Evolutionary conservation across 108 stramenopile genomes (phyloP).

Genomic region (Fistulifera solaris): DNA sequence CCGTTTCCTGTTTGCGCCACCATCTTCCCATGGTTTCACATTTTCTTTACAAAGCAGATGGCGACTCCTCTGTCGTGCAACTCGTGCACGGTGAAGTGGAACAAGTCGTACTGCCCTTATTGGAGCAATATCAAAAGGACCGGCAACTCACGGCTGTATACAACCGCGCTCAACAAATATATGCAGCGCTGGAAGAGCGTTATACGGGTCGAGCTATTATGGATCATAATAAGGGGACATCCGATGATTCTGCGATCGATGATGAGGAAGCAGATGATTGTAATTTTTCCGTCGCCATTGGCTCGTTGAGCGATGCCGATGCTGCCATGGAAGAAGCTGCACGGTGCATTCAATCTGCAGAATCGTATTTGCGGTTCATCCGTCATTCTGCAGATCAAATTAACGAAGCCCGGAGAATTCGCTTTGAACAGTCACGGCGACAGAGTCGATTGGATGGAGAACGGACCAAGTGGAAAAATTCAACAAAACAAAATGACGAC

Average conservation of each 20-base stretch:
- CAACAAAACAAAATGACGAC: constrained; percentile 19
- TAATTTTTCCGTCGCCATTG: constrained; percentile 55
- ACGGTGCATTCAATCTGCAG: constrained; percentile 81
- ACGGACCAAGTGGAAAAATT: constrained; percentile 33
- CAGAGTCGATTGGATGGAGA: constrained; percentile 26
- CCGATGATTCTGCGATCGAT: constrained; percentile 2
- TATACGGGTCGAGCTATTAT: constrained; percentile 26
- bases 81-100: constrained; percentile 72
- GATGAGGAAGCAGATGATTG: constrained; percentile 45
- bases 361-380: constrained; percentile 86
- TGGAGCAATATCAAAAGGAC: constrained; percentile 33
- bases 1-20: constrained; percentile 66
- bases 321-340: constrained; percentile 86
- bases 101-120: constrained; percentile 46
- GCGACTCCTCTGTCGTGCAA: constrained; percentile 76
- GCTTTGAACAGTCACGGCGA: constrained; percentile 28
- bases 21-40: constrained; percentile 86
- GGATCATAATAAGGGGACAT: constrained; percentile 1
- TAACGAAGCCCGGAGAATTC: constrained; percentile 55
- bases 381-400: constrained; percentile 72
- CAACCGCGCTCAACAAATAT: constrained; percentile 52
- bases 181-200: constrained; percentile 38
- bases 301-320: constrained; percentile 76
- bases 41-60: constrained; percentile 63
- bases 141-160: constrained; percentile 34